Evolutionary conservation across 208 protist species (phyloP).

Genomic region (Leishmania tarentolae): DNA sequence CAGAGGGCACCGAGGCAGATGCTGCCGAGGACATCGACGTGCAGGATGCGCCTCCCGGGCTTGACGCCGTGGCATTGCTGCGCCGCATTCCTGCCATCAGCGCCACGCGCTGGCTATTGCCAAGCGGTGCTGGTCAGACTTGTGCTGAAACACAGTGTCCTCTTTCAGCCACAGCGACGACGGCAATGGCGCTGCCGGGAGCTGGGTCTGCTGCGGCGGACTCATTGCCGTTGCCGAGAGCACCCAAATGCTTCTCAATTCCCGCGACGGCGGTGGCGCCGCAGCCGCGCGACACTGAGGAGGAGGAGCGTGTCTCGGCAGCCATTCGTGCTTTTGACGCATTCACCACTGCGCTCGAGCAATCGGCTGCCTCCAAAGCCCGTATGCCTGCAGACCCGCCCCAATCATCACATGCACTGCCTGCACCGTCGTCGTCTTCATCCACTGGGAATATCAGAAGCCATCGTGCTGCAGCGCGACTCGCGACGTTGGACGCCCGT

Average conservation of each 20-base stretch:
- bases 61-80: slow-evolving; percentile 55
- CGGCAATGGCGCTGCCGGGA: no score
- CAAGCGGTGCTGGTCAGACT: not conserved
- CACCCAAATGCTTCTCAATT: not conserved
- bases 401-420: not conserved
- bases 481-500: not conserved
- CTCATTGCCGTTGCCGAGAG: not conserved
- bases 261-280: not conserved
- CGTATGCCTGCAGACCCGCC: not conserved
- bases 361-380: slow-evolving; percentile 2
- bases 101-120: slow-evolving; percentile 23
- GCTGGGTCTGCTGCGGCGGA: not conserved
- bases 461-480: not conserved
- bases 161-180: not conserved
- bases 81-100: slow-evolving; percentile 35
- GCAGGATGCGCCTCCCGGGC: not conserved
- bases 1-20: not conserved
- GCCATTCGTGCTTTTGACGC: slow-evolving; percentile 39
- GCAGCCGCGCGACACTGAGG: not conserved
- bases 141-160: not conserved
- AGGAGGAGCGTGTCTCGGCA: slow-evolving; percentile 27
- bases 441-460: not conserved
- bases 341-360: slow-evolving; percentile 25
- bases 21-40: not conserved
- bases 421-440: not conserved